Percentiles rank a stretch among this genome's conserved stretches.
Conservation (phyloP, 2,329 filamentous ascomycete species). For the Hymenoscyphus repandus region DNA sequence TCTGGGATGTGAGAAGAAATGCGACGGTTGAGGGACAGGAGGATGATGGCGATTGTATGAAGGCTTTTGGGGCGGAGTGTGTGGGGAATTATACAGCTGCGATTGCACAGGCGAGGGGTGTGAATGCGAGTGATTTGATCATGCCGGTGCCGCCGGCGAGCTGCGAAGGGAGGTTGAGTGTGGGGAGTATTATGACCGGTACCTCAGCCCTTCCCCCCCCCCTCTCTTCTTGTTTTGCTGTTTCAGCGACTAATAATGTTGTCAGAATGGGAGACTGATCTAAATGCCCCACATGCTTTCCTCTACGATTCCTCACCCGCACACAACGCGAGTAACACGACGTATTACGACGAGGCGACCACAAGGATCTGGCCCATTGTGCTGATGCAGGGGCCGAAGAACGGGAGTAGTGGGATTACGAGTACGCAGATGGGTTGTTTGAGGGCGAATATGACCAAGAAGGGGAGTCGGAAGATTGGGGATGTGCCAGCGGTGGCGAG, state of each 20-base stretch:
- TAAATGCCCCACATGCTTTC: no score
- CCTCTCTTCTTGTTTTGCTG: no score
- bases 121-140: no score
- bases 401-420: not conserved
- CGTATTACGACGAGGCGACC: conserved; percentile 3
- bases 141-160: no score
- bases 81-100: not conserved
- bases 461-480: conserved; percentile 6
- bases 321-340: conserved; percentile 5
- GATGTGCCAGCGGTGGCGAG: conserved; percentile 3
- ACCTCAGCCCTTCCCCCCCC: no score
- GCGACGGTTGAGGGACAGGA: conserved; percentile 5
- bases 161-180: no score
- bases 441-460: conserved; percentile 3
- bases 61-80: conserved; percentile 5
- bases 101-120: not conserved
- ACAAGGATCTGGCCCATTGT: conserved; percentile 9
- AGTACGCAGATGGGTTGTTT: conserved; percentile 7
- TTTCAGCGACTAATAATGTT: no score
- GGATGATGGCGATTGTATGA: conserved; percentile 6
- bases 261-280: no score
- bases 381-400: conserved; percentile 1
- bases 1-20: not conserved
- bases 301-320: not conserved
- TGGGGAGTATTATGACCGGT: no score